phyloP scores from a whole-genome alignment of 2,329 filamentous ascomycete genomes.

The Chrysosporium keratinophilum region DNA sequence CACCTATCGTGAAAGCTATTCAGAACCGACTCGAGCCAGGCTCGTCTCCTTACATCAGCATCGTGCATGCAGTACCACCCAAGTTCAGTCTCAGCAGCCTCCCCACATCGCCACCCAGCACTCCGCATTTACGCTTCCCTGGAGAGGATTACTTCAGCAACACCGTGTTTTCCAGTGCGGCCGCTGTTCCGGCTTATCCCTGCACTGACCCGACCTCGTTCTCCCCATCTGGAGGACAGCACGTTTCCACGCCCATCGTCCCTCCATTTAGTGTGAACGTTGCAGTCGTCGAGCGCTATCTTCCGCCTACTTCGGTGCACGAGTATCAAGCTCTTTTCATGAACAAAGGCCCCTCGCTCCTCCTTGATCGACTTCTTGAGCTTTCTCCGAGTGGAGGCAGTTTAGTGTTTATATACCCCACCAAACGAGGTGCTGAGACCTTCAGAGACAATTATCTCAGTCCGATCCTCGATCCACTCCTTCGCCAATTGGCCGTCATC shows the following conservation, averaged over 20 bases:
- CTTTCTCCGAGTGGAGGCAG: conserved; percentile 47
- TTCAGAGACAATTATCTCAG: conserved; percentile 52
- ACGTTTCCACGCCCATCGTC: conserved; percentile 48
- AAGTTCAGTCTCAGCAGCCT: conserved; percentile 53
- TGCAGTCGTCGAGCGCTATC: conserved; percentile 53
- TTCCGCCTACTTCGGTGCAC: conserved; percentile 50
- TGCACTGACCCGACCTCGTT: conserved; percentile 38
- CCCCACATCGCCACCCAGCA: conserved; percentile 52
- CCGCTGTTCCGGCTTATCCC: conserved; percentile 42
- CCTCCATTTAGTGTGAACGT: conserved; percentile 51
- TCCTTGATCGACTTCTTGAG: conserved; percentile 52
- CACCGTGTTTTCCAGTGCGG: conserved; percentile 53
- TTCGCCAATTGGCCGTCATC: conserved; percentile 49
- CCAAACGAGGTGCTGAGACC: conserved; percentile 45
- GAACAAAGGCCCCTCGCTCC: conserved; percentile 44
- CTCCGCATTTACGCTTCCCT: conserved; percentile 40
- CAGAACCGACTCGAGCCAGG: conserved; percentile 43
- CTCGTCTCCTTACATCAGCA: conserved; percentile 51
- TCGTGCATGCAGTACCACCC: conserved; percentile 53
- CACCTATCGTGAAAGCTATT: conserved; percentile 45
- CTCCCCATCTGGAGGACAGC: conserved; percentile 14
- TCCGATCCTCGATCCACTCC: conserved; percentile 50
- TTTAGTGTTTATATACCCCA: conserved; percentile 55
- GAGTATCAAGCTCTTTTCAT: conserved; percentile 52
- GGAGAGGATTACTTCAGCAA: conserved; percentile 53